phyloP scores from a whole-genome alignment of 129 eudicot species.

The Rutidosis leptorrhynchoides region DNA sequence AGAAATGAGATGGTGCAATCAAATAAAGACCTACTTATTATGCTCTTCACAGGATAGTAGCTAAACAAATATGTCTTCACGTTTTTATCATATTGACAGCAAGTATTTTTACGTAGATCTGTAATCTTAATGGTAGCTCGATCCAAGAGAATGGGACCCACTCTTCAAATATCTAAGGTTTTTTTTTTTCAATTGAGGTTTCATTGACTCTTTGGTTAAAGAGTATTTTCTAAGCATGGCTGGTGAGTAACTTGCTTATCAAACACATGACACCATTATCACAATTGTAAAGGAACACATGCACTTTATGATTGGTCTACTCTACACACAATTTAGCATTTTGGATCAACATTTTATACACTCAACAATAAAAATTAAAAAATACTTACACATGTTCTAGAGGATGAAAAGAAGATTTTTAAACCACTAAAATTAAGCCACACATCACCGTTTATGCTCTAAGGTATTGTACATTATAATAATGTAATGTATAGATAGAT shows the following conservation, averaged over 20 bases:
- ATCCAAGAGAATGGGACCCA: slow-evolving; percentile 37
- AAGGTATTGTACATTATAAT: too few species aligned
- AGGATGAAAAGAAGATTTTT: not conserved
- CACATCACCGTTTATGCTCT: too few species aligned
- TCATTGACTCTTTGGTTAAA: slow-evolving; percentile 28
- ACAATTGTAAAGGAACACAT: slow-evolving; percentile 35
- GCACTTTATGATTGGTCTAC: slow-evolving; percentile 39
- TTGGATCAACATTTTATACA: slow-evolving; percentile 12
- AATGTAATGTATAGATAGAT: too few species aligned
- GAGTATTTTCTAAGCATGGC: slow-evolving; percentile 49
- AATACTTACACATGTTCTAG: not conserved
- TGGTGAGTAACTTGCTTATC: slow-evolving; percentile 40
- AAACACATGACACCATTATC: slow-evolving; percentile 47
- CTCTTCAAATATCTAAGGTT: slow-evolving; percentile 8
- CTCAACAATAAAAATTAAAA: slow-evolving; percentile 1
- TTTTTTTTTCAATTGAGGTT: slow-evolving; percentile 15
- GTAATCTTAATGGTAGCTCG: slow-evolving; percentile 13
- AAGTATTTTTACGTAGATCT: not conserved
- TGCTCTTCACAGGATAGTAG: not conserved
- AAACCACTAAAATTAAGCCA: too few species aligned
- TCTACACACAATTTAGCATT: slow-evolving; percentile 16
- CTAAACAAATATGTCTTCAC: not conserved
- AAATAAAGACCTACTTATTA: too few species aligned
- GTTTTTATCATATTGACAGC: not conserved
- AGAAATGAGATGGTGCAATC: not conserved